These are phyloP conservation scores for Postia placenta DNA, from an alignment of 768 basidiomycete species.

Conservation along the genomic window DNA sequence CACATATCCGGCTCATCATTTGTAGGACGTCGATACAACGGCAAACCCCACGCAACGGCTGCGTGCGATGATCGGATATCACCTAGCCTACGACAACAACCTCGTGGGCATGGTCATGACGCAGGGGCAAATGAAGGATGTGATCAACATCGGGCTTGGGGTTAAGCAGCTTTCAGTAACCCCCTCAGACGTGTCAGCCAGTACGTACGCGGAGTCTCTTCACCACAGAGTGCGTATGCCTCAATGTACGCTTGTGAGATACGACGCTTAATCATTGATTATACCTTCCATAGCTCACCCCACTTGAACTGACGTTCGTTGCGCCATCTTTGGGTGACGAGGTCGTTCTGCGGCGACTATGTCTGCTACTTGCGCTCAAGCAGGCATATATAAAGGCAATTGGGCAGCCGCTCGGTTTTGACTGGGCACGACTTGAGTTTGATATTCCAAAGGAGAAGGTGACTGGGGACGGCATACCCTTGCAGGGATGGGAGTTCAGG, in stretches of 20 bases:
- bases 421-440: slow-evolving; percentile 78
- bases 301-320: slow-evolving; percentile 48
- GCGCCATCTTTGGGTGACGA: slow-evolving; percentile 50
- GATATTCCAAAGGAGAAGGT: slow-evolving; percentile 60
- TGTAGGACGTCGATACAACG: slow-evolving; percentile 52
- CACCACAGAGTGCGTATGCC: slow-evolving; percentile 69
- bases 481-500: slow-evolving; percentile 84
- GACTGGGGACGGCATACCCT: slow-evolving; percentile 58
- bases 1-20: neutral
- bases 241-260: too few relatives aligned
- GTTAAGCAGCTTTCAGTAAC: slow-evolving; percentile 63
- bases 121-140: slow-evolving; percentile 67
- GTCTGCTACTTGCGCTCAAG: slow-evolving; percentile 75
- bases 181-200: slow-evolving; percentile 50
- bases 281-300: slow-evolving; percentile 34
- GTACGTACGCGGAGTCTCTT: slow-evolving; percentile 65
- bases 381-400: slow-evolving; percentile 80
- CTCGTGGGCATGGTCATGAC: slow-evolving; percentile 84
- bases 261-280: neutral
- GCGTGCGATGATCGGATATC: slow-evolving; percentile 76
- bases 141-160: slow-evolving; percentile 79
- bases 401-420: slow-evolving; percentile 75
- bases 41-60: slow-evolving; percentile 53
- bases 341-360: slow-evolving; percentile 64
- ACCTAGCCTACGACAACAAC: slow-evolving; percentile 60